Percentiles rank a stretch among this genome's conserved stretches.
Evolutionary conservation across 169 alveolate species (phyloP).

Genomic region (Fabrea salina): DNA sequence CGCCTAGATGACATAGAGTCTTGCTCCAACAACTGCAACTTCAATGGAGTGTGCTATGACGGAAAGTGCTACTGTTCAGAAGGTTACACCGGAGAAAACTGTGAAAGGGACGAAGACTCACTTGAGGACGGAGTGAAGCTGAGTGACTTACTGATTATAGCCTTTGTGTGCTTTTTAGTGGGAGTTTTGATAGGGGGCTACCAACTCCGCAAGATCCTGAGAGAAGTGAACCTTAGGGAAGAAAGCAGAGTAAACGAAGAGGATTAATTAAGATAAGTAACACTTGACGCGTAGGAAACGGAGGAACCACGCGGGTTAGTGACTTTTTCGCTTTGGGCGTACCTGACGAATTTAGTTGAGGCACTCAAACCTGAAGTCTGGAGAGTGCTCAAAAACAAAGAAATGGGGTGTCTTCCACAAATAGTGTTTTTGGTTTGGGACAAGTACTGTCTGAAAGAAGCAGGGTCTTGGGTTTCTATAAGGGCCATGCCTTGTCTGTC

Average conservation of each 20-base stretch:
- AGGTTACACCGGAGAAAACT: slow-evolving; percentile 28
- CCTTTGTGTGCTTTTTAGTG: neutral
- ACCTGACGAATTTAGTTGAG: slow-evolving; percentile 62
- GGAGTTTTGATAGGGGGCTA: neutral
- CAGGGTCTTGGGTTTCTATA: slow-evolving; percentile 69
- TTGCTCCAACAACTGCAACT: neutral
- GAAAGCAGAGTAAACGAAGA: slow-evolving; percentile 17
- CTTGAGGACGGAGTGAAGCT: slow-evolving; percentile 3
- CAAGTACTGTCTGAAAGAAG: slow-evolving; percentile 81
- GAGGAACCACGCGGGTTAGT: slow-evolving; percentile 70
- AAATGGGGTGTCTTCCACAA: slow-evolving; percentile 94
- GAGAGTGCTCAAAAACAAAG: slow-evolving; percentile 74
- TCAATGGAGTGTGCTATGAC: slow-evolving; percentile 20
- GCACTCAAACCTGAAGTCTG: slow-evolving; percentile 27
- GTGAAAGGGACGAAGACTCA: slow-evolving; percentile 22
- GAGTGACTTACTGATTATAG: neutral
- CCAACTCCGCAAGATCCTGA: neutral
- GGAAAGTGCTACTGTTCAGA: slow-evolving; percentile 29
- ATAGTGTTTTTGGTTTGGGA: slow-evolving; percentile 90
- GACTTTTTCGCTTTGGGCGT: slow-evolving; percentile 80
- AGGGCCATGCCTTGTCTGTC: slow-evolving; percentile 80
- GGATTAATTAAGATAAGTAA: slow-evolving; percentile 1
- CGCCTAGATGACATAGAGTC: slow-evolving; percentile 10
- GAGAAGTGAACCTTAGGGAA: neutral
- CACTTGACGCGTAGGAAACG: slow-evolving; percentile 88